These are phyloP conservation scores for Leucogyrophana mollusca DNA, from an alignment of 768 basidiomycete genomes.

Conservation along the genomic window DNA sequence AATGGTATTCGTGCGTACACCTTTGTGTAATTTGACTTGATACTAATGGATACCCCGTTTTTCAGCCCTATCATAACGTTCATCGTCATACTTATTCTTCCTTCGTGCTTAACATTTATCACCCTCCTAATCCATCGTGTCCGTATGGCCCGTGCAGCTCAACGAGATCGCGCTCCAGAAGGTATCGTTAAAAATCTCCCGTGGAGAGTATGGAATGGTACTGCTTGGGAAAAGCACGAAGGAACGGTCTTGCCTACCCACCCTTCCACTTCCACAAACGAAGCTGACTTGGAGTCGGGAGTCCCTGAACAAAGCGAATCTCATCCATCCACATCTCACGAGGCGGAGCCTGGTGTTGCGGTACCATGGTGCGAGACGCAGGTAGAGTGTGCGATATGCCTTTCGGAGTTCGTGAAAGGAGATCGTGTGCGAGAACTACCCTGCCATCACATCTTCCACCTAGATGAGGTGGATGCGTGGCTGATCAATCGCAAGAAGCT, in stretches of 20 bases:
- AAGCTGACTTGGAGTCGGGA: slow-evolving; percentile 40
- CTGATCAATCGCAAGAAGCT: slow-evolving; percentile 89
- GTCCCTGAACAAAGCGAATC: slow-evolving; percentile 15
- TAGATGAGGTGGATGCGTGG: slow-evolving; percentile 91
- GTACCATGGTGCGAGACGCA: slow-evolving; percentile 81
- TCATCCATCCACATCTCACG: slow-evolving; percentile 23
- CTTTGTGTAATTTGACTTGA: slow-evolving; percentile 3
- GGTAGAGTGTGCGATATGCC: slow-evolving; percentile 90
- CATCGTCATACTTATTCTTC: slow-evolving; percentile 84
- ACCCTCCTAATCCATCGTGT: slow-evolving; percentile 89
- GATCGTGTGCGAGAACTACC: slow-evolving; percentile 91
- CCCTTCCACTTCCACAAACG: slow-evolving; percentile 19
- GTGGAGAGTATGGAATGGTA: slow-evolving; percentile 81
- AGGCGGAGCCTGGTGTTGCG: slow-evolving; percentile 20
- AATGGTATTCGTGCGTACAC: slow-evolving; percentile 81
- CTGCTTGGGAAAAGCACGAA: slow-evolving; percentile 78
- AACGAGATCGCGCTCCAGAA: slow-evolving; percentile 82
- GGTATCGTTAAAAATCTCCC: slow-evolving; percentile 76
- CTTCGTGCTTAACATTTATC: slow-evolving; percentile 83
- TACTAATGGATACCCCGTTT: slow-evolving; percentile 9
- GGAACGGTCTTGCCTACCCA: slow-evolving; percentile 25
- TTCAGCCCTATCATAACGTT: slow-evolving; percentile 81
- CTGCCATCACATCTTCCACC: slow-evolving; percentile 94
- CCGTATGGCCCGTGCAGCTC: slow-evolving; percentile 77
- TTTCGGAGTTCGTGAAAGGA: slow-evolving; percentile 81